Evolutionary conservation across 257 asterid species (phyloP), one percentile per base, ranked within the genome.

Genomic region (Nicotiana sylvestris): DNA sequence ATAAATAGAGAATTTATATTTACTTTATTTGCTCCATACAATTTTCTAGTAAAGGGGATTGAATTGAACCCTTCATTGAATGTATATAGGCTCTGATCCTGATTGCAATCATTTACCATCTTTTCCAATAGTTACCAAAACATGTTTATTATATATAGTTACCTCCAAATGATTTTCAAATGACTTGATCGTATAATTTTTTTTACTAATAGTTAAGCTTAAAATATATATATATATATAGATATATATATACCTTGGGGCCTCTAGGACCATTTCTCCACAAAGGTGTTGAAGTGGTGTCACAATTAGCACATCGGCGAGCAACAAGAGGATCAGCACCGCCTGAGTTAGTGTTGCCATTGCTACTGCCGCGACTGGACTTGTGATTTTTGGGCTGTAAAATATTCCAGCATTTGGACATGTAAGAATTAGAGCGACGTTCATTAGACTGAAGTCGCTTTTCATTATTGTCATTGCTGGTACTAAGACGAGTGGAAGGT

Each of bases 241-340:
- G n/a, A n/a, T 9, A 21, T 21, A 21, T 21, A n/a, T 9, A 18
- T 11, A 93, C 98, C 98, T 93, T 93, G 0, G 97, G 98, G 72
- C 98, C 98, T 66, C 93, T 81, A 8, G 97, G 98, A 32, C 99
- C 98, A 85, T 96, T 96, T 85, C 99, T 87, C 99, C 99, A 96
- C 0, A 96, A 90, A 17, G 98, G 99, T 57, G 99, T 96, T 0
- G 99, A 93, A 17, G 98, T 91, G 78, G 98, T 94, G 93, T 94
- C 98, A 4, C 99, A 96, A 82, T 94, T 96, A 64, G 99, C 97
- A 46, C 99, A 96, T 2, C 99, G 98, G 66, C 98, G 95, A 2
- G 98, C 94, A 16, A 90, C 33, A 17, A 93, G 94, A 2, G 97
- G 90, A 84, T 92, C 97, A 27, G 83, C 15, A 4, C 12, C 51